Percentiles rank a stretch among this genome's conserved stretches.
These are phyloP conservation scores for Magnusiomyces magnusii DNA, from an alignment of 1,139 yeast genomes.

Conservation along the genomic window DNA sequence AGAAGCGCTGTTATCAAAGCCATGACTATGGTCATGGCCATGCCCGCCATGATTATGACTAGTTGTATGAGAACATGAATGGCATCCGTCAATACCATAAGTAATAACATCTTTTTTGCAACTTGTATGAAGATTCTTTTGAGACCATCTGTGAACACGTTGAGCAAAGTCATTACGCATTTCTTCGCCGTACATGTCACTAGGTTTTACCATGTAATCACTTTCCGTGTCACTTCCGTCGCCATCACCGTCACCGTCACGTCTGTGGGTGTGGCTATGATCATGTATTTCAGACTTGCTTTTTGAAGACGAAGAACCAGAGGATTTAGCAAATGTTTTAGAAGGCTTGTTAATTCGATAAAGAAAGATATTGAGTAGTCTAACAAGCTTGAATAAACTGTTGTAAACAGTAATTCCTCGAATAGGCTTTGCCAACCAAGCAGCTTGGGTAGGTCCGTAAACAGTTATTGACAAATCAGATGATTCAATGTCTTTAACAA, in stretches of 20 bases:
- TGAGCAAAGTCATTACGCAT: slow-evolving; percentile 1
- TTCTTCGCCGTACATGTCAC: neutral
- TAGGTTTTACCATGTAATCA: neutral
- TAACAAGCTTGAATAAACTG: slow-evolving; percentile 15
- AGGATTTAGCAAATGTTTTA: neutral
- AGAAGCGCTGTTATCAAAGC: neutral
- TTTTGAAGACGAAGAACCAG: neutral
- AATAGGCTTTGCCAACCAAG: slow-evolving; percentile 16
- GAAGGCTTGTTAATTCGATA: neutral
- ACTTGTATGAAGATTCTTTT: neutral
- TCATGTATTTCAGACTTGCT: neutral
- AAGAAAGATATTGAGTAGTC: slow-evolving; percentile 15
- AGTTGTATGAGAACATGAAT: neutral
- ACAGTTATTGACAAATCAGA: neutral
- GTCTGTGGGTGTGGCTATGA: neutral
- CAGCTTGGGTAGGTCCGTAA: slow-evolving; percentile 5
- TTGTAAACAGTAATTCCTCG: slow-evolving; percentile 18
- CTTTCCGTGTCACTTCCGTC: neutral
- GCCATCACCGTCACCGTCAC: neutral
- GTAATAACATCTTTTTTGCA: neutral
- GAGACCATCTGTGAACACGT: neutral
- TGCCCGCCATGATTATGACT: neutral
- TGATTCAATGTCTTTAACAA: neutral
- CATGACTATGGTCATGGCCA: neutral
- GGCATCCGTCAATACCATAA: neutral